Evolutionary conservation across 352 stramenopile species (phyloP), one percentile per base, ranked within the genome.

Genomic region (Phytophthora sp.): DNA sequence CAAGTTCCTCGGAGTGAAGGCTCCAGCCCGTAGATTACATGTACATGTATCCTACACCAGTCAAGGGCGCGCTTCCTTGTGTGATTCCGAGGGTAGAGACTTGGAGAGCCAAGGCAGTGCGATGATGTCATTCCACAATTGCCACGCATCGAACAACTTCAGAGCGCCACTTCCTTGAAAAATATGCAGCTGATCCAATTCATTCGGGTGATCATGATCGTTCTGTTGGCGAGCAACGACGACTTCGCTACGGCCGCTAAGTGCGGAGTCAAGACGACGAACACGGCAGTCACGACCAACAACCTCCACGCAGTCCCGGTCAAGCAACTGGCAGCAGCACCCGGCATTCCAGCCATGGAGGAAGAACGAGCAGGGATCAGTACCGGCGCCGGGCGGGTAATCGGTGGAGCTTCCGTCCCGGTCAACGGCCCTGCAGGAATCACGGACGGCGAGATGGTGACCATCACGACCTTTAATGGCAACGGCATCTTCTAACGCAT

Each of bases 401-500:
- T 26, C 7, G 52, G 52, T 13, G 60, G 29, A 12, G 35, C 33
- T n/a, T 26, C 60, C 0, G 31, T 67, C 2, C 51, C 41, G 6
- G 7, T 57, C 13, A 56, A 51, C 41, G 41, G 47, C 7, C 18
- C 41, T 0, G 2, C 21, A 20, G 31, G 12, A 33, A 45, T 41
- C 9, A 13, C 24, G 21, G 23, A 6, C 2, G 35, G 7, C 18
- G 18, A 63, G 11, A 42, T 45, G 33, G 41, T 62, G 11, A 62
- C 30, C 16, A 33, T 63, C 23, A 63, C 60, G 3, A 63, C 18
- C 7, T 68, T 51, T 42, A 45, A 46, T 20, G 33, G 7, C 41
- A 57, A 68, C 3, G 51, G 60, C 8, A 11, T 68, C 15, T 39
- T 47, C 7, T 33, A 56, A 24, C 60, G 60, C 18, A 11, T 68